phyloP scores from a whole-genome alignment of 1,284 basidiomycete genomes.

The Stygiomarasmius scandens region DNA sequence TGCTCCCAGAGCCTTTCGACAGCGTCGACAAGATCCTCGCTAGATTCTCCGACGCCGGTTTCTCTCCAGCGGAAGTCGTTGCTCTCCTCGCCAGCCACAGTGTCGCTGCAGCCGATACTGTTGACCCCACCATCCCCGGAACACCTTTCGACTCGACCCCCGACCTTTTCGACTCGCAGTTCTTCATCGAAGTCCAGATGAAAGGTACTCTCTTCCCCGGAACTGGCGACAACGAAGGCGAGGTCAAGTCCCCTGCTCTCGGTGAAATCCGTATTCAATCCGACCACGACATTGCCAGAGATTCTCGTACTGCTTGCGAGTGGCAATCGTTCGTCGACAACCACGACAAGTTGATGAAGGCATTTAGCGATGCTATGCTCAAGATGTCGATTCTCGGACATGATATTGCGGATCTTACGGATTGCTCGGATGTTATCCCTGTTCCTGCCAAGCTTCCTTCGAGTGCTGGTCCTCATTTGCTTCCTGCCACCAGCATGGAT shows the following conservation, averaged over 20 bases:
- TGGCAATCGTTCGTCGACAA: not conserved
- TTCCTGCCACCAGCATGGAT: no score
- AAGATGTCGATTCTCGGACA: not conserved
- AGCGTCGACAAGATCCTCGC: conserved; percentile 40
- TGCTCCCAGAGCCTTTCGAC: no score
- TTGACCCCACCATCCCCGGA: no score
- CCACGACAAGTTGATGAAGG: not conserved
- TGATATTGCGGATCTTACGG: not conserved
- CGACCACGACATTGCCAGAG: conserved; percentile 28
- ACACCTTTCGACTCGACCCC: conserved; percentile 35
- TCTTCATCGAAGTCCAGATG: conserved; percentile 30
- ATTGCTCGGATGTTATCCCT: not conserved
- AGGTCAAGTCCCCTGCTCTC: conserved; percentile 23
- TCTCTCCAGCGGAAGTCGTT: conserved; percentile 42
- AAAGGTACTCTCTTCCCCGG: conserved; percentile 16
- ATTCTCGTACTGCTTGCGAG: no score
- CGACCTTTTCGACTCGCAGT: conserved; percentile 29
- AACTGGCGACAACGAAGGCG: conserved; percentile 21
- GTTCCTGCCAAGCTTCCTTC: no score
- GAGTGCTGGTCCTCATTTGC: no score
- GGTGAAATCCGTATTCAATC: conserved; percentile 34
- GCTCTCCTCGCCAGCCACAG: conserved; percentile 43
- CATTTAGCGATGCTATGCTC: not conserved
- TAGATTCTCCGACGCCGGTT: conserved; percentile 42
- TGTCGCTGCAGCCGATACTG: conserved; percentile 31